Conservation (phyloP, 805 yeast species). For the Lipomyces anomalus region DNA sequence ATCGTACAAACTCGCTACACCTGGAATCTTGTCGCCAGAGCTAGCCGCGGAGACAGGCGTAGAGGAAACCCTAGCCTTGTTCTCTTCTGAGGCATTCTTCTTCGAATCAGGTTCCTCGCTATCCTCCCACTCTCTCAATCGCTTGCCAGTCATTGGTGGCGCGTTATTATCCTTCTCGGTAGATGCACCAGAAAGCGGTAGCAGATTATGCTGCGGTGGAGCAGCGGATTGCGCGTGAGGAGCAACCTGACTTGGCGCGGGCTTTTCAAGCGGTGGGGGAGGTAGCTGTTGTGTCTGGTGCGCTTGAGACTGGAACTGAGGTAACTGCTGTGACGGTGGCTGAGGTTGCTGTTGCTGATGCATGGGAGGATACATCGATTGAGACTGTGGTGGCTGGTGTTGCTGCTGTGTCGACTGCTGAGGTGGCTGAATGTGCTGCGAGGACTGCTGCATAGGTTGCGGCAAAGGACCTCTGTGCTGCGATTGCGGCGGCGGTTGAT, state of each 20-base stretch:
- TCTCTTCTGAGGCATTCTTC: slow-evolving; percentile 21
- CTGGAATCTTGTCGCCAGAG: slow-evolving; percentile 12
- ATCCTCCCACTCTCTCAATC: slow-evolving; percentile 23
- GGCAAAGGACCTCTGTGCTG: slow-evolving; percentile 15
- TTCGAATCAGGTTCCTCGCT: slow-evolving; percentile 12
- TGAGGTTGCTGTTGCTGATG: neutral
- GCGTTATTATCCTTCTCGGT: neutral
- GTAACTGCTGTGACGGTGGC: neutral
- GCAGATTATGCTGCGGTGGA: neutral
- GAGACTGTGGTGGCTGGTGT: slow-evolving; percentile 25
- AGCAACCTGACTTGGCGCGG: too few relatives aligned
- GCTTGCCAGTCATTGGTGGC: slow-evolving; percentile 9
- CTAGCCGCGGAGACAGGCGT: neutral
- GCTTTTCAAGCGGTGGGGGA: slow-evolving; percentile 9
- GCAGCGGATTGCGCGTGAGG: too few relatives aligned
- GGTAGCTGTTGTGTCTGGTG: slow-evolving; percentile 12
- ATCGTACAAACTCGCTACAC: slow-evolving; percentile 16
- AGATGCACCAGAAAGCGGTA: slow-evolving; percentile 3
- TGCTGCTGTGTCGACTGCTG: slow-evolving; percentile 33
- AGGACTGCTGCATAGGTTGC: slow-evolving; percentile 26
- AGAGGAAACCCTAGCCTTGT: slow-evolving; percentile 3
- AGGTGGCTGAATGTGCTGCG: slow-evolving; percentile 34
- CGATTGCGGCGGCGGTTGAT: slow-evolving; percentile 13
- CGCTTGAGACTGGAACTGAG: too few relatives aligned
- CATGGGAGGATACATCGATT: slow-evolving; percentile 8